Evolutionary conservation across 805 yeast genomes (phyloP).

Genomic region (Candida mattraensis): DNA sequence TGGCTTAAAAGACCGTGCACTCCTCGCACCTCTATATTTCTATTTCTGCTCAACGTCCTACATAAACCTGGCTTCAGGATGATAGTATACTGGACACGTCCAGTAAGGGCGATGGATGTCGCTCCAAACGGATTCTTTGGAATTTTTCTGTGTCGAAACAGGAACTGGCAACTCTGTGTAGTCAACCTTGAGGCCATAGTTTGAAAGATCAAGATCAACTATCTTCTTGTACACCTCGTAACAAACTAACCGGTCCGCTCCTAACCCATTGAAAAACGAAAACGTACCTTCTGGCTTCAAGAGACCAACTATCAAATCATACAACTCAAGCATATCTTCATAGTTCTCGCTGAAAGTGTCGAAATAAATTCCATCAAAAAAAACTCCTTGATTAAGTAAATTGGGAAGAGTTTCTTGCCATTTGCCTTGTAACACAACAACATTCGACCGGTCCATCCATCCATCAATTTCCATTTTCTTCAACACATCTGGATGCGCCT

Average conservation of each 20-base stretch:
- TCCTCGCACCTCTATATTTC: not conserved
- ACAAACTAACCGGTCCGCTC: conserved; percentile 72
- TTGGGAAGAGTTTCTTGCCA: conserved; percentile 85
- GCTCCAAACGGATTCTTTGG: conserved; percentile 54
- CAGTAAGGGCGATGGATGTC: conserved; percentile 64
- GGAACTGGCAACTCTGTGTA: conserved; percentile 53
- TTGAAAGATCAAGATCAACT: conserved; percentile 74
- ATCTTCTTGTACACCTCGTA: conserved; percentile 84
- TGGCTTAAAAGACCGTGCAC: no score
- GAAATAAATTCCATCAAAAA: conserved; percentile 88
- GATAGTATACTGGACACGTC: conserved; percentile 68
- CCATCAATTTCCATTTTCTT: conserved; percentile 67
- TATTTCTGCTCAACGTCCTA: not conserved
- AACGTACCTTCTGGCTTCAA: conserved; percentile 80
- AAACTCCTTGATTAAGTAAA: conserved; percentile 62
- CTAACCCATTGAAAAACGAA: conserved; percentile 89
- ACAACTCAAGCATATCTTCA: conserved; percentile 80
- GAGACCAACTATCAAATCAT: conserved; percentile 78
- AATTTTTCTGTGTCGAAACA: conserved; percentile 33
- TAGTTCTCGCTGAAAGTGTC: conserved; percentile 95
- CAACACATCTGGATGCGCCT: conserved; percentile 93
- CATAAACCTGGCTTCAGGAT: conserved; percentile 45
- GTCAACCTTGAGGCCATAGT: conserved; percentile 72
- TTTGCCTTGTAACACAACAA: conserved; percentile 77
- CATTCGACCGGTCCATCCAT: conserved; percentile 76